phyloP scores from a whole-genome alignment of 1,139 yeast species.

The Blastobotrys raffinosifermentans region DNA sequence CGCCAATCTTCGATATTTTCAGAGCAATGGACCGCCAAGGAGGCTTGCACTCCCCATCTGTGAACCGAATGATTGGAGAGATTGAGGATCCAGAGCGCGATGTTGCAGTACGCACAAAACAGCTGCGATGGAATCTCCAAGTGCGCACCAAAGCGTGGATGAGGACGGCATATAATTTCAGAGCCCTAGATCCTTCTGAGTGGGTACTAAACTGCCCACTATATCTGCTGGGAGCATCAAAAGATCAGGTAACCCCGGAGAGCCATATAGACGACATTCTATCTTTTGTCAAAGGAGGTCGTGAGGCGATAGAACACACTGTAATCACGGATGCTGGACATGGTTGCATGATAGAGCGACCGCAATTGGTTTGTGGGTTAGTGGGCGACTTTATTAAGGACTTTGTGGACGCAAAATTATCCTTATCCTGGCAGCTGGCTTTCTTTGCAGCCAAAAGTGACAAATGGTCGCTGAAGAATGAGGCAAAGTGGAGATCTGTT shows the following conservation, averaged over 20 bases:
- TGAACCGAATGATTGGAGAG: slow-evolving; percentile 44
- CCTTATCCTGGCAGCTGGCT: slow-evolving; percentile 60
- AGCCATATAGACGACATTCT: slow-evolving; percentile 23
- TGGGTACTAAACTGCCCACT: slow-evolving; percentile 38
- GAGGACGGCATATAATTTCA: slow-evolving; percentile 47
- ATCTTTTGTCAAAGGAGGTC: background rate
- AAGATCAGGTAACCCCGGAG: slow-evolving; percentile 53
- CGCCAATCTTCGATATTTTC: slow-evolving; percentile 45
- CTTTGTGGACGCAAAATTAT: slow-evolving; percentile 40
- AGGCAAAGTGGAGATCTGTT: slow-evolving; percentile 60
- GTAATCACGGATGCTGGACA: slow-evolving; percentile 58
- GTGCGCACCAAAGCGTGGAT: slow-evolving; percentile 51
- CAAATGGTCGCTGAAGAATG: slow-evolving; percentile 77
- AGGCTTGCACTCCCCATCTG: slow-evolving; percentile 57
- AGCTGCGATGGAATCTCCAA: slow-evolving; percentile 68
- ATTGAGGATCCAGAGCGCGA: slow-evolving; percentile 23
- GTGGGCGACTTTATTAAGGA: slow-evolving; percentile 52
- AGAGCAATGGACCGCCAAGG: slow-evolving; percentile 56
- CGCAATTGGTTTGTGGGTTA: slow-evolving; percentile 59
- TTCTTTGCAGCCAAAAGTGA: slow-evolving; percentile 47
- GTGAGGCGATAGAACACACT: slow-evolving; percentile 20
- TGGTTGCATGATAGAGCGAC: slow-evolving; percentile 56
- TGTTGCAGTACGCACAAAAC: slow-evolving; percentile 46
- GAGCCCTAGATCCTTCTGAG: slow-evolving; percentile 41
- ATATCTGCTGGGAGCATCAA: slow-evolving; percentile 51